Evolutionary conservation across 169 alveolate species (phyloP), one percentile per base, ranked within the genome.

Genomic region (Cryptosporidium sp.): DNA sequence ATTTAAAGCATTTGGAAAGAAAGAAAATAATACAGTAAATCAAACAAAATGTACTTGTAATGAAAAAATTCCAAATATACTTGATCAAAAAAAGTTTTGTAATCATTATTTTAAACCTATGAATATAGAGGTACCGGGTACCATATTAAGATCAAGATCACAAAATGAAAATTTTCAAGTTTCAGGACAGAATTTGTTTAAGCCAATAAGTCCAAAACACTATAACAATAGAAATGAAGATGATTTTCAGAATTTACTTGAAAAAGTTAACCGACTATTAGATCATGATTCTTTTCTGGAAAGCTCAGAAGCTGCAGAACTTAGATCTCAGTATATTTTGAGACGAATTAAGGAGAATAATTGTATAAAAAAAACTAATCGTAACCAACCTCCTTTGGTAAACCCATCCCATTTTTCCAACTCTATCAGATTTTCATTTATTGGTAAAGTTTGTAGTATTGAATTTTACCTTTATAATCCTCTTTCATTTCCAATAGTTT

Each of bases 401-500:
- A 80, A n/a, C n/a, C 21, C 60, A 12, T 39, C 84, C 23, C 21
- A 61, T 21, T 61, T 26, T 62, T 80, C 80, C 8, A 45, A 52
- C 7, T 45, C 65, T 16, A 44, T 62, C 23, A 80, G 89, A 44
- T 80, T 45, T 42, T 62, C 89, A 9, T 58, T 67, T 65, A 65
- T 80, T 48, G 51, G 51, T 5, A 80, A 80, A n/a, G 42, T 45
- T 61, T 80, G 89, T 51, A 80, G 62, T 31, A 53, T 80, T 44
- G 89, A 80, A 65, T 60, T 80, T 29, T 65, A 80, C 29, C 14
- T 80, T 2, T 42, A 80, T 39, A 80, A 80, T 33, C 89, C 89
- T 2, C 67, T 80, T 0, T 80, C 89, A 61, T 80, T 80, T 44
- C 75, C 89, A 62, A 80, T 80, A 3, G 39, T 42, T 44, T 80